phyloP scores from a whole-genome alignment of 768 basidiomycete genomes.

The Daedaleopsis nitida region DNA sequence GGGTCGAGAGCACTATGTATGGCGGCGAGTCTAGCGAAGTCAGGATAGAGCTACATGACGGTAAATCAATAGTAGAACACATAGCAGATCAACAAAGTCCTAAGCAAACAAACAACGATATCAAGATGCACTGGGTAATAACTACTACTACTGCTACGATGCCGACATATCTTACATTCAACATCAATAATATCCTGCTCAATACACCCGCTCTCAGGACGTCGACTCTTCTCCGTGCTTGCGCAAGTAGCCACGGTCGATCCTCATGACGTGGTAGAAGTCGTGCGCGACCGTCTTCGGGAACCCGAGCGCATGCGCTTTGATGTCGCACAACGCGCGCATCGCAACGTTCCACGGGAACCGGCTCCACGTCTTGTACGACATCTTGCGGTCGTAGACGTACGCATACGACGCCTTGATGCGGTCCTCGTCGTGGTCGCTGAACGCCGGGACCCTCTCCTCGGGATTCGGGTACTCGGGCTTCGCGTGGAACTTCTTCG shows the following conservation, averaged over 20 bases:
- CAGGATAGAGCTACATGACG: neutral
- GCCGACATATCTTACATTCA: neutral
- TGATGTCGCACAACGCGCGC: slow-evolving; percentile 54
- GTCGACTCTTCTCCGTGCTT: neutral
- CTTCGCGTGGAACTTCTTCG: slow-evolving; percentile 39
- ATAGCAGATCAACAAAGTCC: neutral
- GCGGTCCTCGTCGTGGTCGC: slow-evolving; percentile 33
- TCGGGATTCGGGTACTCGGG: too few relatives aligned
- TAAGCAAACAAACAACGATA: too few relatives aligned
- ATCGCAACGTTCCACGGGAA: slow-evolving; percentile 61
- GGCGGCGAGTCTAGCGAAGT: too few relatives aligned
- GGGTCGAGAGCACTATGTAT: too few relatives aligned
- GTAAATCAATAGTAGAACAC: neutral
- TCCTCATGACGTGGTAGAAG: slow-evolving; percentile 44
- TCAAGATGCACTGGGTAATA: too few relatives aligned
- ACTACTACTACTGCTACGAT: too few relatives aligned
- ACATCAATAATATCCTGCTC: neutral
- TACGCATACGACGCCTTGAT: slow-evolving; percentile 58
- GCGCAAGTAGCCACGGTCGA: slow-evolving; percentile 10
- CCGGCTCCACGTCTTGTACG: slow-evolving; percentile 30
- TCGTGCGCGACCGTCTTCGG: slow-evolving; percentile 42
- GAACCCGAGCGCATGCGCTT: slow-evolving; percentile 43
- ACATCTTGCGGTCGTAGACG: slow-evolving; percentile 34
- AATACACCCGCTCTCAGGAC: neutral
- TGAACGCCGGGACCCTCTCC: too few relatives aligned